Evolutionary conservation across 306 rosid species (phyloP).

Genomic region (Delonix regia): DNA sequence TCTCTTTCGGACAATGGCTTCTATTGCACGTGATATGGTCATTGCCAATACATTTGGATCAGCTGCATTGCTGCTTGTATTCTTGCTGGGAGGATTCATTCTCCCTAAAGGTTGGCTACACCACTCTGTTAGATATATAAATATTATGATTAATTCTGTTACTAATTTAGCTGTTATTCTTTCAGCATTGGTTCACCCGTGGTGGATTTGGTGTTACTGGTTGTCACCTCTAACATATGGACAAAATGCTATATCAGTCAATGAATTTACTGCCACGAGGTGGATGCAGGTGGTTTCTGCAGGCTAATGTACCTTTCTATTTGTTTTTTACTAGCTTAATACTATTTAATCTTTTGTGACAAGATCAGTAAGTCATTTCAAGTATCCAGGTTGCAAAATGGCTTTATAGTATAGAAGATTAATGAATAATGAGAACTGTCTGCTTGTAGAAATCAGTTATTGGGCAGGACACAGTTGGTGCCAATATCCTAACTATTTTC

Average conservation of each 20-base stretch:
- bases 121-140: too few relatives aligned
- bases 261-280: slow-evolving; percentile 82
- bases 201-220: slow-evolving; percentile 95
- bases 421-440: slow-evolving; percentile 29
- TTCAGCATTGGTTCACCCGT: slow-evolving; percentile 74
- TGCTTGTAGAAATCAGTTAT: slow-evolving; percentile 57
- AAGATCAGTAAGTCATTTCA: background rate
- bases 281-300: slow-evolving; percentile 73
- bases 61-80: slow-evolving; percentile 69
- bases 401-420: slow-evolving; percentile 13
- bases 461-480: slow-evolving; percentile 57
- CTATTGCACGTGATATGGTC: slow-evolving; percentile 80
- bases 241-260: slow-evolving; percentile 75
- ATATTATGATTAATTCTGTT: background rate
- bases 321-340: background rate
- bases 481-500: slow-evolving; percentile 56
- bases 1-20: slow-evolving; percentile 83
- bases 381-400: background rate
- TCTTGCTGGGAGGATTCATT: slow-evolving; percentile 84
- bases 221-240: slow-evolving; percentile 84
- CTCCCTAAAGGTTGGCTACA: slow-evolving; percentile 71
- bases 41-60: slow-evolving; percentile 88
- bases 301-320: slow-evolving; percentile 28
- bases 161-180: slow-evolving; percentile 34
- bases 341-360: background rate